Percentiles rank a stretch among this genome's conserved stretches.
These are phyloP conservation scores for Aspergillus terreus DNA, from an alignment of 2,329 filamentous ascomycete genomes.

Conservation along the genomic window DNA sequence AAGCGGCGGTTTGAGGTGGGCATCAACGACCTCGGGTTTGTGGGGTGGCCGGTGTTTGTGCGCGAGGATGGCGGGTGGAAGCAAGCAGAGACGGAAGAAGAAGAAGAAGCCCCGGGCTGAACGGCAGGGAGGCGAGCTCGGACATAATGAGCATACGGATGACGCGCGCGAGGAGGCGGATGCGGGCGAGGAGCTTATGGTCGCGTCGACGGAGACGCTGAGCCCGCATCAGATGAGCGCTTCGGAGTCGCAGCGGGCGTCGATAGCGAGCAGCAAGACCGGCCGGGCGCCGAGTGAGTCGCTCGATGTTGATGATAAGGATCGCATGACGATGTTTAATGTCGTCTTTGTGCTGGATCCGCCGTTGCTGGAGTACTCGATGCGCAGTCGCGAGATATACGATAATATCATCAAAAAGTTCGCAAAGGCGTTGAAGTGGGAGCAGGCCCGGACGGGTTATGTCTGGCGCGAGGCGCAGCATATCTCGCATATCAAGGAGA, in stretches of 20 bases:
- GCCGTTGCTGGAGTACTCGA: constrained; percentile 70
- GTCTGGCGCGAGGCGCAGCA: constrained; percentile 86
- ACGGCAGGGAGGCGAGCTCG: constrained; percentile 31
- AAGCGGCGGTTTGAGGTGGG: constrained; percentile 79
- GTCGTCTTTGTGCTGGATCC: constrained; percentile 88
- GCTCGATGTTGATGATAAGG: constrained; percentile 39
- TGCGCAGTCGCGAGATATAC: constrained; percentile 73
- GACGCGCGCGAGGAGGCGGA: constrained; percentile 32
- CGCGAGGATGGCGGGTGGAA: constrained; percentile 74
- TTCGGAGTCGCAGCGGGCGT: constrained; percentile 22
- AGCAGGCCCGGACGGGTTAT: constrained; percentile 84
- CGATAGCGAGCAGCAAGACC: constrained; percentile 17
- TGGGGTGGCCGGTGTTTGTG: constrained; percentile 81
- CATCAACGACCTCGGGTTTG: constrained; percentile 72
- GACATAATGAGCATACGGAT: constrained; percentile 34
- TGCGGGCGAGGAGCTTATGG: too few species aligned
- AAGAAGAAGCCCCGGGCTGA: constrained; percentile 34
- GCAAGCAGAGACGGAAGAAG: constrained; percentile 53
- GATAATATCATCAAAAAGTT: constrained; percentile 87
- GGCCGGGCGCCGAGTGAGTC: constrained; percentile 21
- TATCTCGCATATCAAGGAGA: constrained; percentile 77
- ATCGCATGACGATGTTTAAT: constrained; percentile 94
- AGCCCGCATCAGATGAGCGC: constrained; percentile 20
- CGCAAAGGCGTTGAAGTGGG: constrained; percentile 87
- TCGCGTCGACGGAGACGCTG: constrained; percentile 23